A percentile compares a stretch with the other conserved stretches of the same genome.
These are phyloP conservation scores for Gymnopilus junonius DNA, from an alignment of 768 basidiomycete genomes.

Conservation along the genomic window DNA sequence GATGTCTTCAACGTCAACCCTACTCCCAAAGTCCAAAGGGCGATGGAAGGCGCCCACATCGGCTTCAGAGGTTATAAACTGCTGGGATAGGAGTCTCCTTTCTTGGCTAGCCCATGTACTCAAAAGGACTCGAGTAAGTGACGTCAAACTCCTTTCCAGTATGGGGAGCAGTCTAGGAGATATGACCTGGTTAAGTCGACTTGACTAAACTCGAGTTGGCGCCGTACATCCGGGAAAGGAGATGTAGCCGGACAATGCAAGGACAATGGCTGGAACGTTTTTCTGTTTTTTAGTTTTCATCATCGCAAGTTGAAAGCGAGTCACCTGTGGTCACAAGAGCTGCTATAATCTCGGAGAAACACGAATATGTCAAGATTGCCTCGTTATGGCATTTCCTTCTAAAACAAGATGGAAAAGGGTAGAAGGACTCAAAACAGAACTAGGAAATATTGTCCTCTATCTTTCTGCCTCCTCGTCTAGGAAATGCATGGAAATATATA, in stretches of 20 bases:
- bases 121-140: not conserved
- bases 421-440: not conserved
- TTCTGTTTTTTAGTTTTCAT: too few relatives aligned
- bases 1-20: not conserved
- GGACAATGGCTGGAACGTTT: too few relatives aligned
- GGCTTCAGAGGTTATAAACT: not conserved
- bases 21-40: not conserved
- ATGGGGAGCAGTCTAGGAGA: not conserved
- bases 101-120: not conserved
- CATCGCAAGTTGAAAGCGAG: not conserved
- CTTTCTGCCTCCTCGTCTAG: not conserved
- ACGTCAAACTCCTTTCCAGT: not conserved
- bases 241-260: too few relatives aligned
- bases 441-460: not conserved
- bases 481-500: not conserved
- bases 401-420: not conserved
- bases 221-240: too few relatives aligned
- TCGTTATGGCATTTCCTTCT: not conserved
- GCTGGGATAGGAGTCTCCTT: not conserved
- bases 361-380: not conserved
- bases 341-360: conserved; percentile 1
- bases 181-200: conserved; percentile 8
- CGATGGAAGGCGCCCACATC: not conserved
- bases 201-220: too few relatives aligned
- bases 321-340: not conserved